phyloP scores from a whole-genome alignment of 352 stramenopile species.

The Peronospora belbahrii region DNA sequence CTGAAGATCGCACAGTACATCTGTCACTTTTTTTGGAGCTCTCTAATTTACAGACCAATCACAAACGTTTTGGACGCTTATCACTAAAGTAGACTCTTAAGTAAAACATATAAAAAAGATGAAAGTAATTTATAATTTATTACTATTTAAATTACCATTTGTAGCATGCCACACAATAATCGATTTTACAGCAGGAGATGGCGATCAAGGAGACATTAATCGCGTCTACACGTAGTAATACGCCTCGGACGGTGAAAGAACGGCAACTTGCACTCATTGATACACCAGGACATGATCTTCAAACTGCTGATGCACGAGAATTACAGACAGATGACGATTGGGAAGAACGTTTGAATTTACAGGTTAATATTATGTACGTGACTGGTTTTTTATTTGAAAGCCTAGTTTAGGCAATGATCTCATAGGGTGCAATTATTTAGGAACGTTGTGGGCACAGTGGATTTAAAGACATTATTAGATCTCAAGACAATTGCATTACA shows the following conservation, averaged over 20 bases:
- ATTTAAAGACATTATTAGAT: constrained; percentile 92
- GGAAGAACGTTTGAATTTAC: constrained; percentile 67
- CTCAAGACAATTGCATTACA: constrained; percentile 96
- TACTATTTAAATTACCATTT: too few relatives aligned
- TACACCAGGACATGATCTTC: constrained; percentile 29
- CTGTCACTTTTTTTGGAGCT: too few relatives aligned
- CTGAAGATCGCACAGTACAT: constrained; percentile 18
- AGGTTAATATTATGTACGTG: constrained; percentile 77
- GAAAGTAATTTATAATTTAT: too few relatives aligned
- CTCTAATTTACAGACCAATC: too few relatives aligned
- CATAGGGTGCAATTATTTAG: constrained; percentile 30
- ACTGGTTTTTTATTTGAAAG: neutral
- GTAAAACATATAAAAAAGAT: neutral
- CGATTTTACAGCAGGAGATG: neutral
- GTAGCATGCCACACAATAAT: too few relatives aligned
- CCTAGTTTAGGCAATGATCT: too few relatives aligned
- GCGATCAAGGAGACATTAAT: constrained; percentile 12
- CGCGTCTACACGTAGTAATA: constrained; percentile 22
- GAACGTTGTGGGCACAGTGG: constrained; percentile 93
- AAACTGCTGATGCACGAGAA: constrained; percentile 38
- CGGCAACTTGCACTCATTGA: constrained; percentile 65
- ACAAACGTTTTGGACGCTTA: neutral
- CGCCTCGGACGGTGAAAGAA: constrained; percentile 56
- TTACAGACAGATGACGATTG: constrained; percentile 74
- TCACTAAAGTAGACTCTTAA: neutral